Base-by-base conservation (phyloP, 331 rosid species). In the Quercus lobata region DNA sequence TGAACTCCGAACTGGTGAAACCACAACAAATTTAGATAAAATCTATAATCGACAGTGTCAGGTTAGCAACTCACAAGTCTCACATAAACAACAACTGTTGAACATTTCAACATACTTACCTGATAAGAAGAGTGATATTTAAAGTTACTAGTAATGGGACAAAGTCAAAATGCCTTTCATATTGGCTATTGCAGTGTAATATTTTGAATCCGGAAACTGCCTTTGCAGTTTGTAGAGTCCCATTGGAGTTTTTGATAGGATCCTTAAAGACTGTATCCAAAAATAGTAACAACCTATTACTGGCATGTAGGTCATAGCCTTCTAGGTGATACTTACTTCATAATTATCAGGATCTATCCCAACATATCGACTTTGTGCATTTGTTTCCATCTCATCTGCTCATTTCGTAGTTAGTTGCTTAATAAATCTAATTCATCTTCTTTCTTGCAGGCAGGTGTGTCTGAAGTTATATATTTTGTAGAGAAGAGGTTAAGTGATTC, bases 381-480 rank as follows among this genome's bases (percentile, higher is more conserved):
- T 18, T 68, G 72, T 56, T 57, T 22, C 63, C 21, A 8, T 37
- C 60, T 24, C 25, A 1, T 68, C 15, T 2, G 29, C 29, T 19
- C 18, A 25, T 9, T 32, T n/a, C 4, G 37, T n/a, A 1, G 52
- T 0, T n/a, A 1, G 52, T 0, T 80, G 54, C 69, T 61, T 74
- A 52, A 24, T 60, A 71, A 29, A 46, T 69, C 57, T 77, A 29
- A 76, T 1, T 76, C 74, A 29, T 75, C 37, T 24, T 60, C 74
- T 84, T 60, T 65, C 62, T 82, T 79, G 80, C 93, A 94, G 98
- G 85, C 98, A 11, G 96, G 98, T 76, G 97, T 91, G 46, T 71
- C 96, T 35, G 97, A 94, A 88, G 94, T 94, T 19, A 62, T 92
- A 75, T 94, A 92, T 84, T 91, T 87, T 78, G 90, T 91, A 58